Evolutionary conservation across 129 eudicot genomes (phyloP), one percentile per base, ranked within the genome.

Genomic region (Cynara cardunculus): DNA sequence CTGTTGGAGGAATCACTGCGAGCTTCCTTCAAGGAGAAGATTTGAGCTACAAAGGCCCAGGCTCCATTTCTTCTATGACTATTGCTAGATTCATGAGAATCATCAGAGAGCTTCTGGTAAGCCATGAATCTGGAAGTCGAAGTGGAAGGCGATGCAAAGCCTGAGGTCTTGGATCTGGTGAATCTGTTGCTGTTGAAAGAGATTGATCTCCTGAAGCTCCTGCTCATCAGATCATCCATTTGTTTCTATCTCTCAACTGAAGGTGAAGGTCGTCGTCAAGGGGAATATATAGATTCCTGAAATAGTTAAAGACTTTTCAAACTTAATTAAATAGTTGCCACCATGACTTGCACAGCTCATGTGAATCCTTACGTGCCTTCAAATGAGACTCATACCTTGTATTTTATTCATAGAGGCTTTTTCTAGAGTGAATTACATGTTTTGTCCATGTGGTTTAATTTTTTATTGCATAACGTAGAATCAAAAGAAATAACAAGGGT

Each of bases 121-220:
- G 72, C 25, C 7, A 39, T 68, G 72, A 75, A 69, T 75, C 81
- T 32, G 44, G 26, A 7, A 30, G 85, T 3, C 1, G 19, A 16
- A 73, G 25, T 4, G n/a, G 44, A 78, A 71, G 22, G 83, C 31
- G 3, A 3, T n/a, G n/a, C n/a, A n/a, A n/a, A n/a, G 46, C 46
- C 1, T 37, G 69, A 81, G 34, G 70, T 67, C 14, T 81, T 25
- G 37, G 85, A 81, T 67, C 22, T 30, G 35, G 28, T 66, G 16
- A 74, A 21, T 35, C 31, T 74, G 35, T 73, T 81, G 53, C 56
- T 53, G 56, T 66, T 68, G 64, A 46, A 68, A 53, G 76, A 82
- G n/a, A 75, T 18, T 71, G 85, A 82, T 82, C 81, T 82, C 44
- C 62, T 82, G 81, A 82, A 82, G 72, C 85, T 82, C 25, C 85